Evolutionary conservation across 148 eudicot species (phyloP), one percentile per base, ranked within the genome.

Genomic region (Chenopodium suecicum): DNA sequence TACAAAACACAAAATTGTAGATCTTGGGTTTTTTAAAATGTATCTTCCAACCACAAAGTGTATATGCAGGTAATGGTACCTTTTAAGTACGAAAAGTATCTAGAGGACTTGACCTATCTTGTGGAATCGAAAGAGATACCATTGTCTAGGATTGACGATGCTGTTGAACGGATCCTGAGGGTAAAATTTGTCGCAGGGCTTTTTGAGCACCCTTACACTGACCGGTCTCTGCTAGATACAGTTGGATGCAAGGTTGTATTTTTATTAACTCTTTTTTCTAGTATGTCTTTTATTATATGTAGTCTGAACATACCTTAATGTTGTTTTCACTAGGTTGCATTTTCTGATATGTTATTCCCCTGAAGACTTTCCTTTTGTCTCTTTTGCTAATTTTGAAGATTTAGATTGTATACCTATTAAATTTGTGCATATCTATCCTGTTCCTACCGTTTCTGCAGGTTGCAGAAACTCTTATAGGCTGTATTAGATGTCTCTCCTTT

Each of bases 131-230:
- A 93, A 80, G 93, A 91, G 83, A 89, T 94, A 84, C 85, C 95
- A 0, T 88, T 91, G 91, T 86, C 92, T 73, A 90, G 99, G 87
- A 91, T 96, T 74, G 92, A 96, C 83, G 98, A 96, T 88, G 99
- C 99, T 80, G 97, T 96, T 76, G 97, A 89, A 85, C 83, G 99
- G 47, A 92, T 96, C 70, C 82, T 96, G 73, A 89, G 99, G 83
- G 99, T 96, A 74, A 96, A 96, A 85, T 91, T 96, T 86, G 91
- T 85, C 86, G 83, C 97, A 72, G 98, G 97, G 52, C 81, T 96
- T 65, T 96, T 96, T 86, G 99, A 95, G 86, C 78, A 90, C 82
- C 99, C 97, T 71, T 84, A 89, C 80, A 76, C 90, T 63, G 97
- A 96, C 82, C 86, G 95, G 79, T 89, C 97, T 82, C 82, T 96